Base-by-base conservation (phyloP, 768 basidiomycete genomes). In the Tulasnella sp. region DNA sequence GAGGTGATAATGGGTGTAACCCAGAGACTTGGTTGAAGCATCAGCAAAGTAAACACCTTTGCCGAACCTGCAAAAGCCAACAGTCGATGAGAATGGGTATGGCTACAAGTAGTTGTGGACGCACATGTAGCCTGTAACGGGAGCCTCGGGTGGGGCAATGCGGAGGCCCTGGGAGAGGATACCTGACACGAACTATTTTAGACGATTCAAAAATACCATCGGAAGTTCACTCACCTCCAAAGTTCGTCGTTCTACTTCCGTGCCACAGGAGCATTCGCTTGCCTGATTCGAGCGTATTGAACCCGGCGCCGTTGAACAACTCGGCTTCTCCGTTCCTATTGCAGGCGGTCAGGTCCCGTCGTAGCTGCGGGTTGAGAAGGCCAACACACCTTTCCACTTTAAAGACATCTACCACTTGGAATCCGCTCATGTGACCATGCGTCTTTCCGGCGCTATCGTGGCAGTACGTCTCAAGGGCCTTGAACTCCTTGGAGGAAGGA, bases 1-100 rank as follows among this genome's bases (percentile, higher is more conserved):
- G 82, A 90, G 79, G 75, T 88, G 89, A 81, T 71, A 57, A 32
- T 42, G 35, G 44, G 57, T 82, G 16, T 81, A 79, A 39, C 44
- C 75, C 32, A 72, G 26, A 67, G 51, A 72, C 42, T 69, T 73
- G 26, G 32, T 16, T 23, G 51, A 70, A 79, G 89, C 89, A 83
- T 90, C 89, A 5, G 90, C 89, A 76, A 91, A 89, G 82, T 91
- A 90, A 46, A 90, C 88, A 67, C 89, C 90, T 83, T 90, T 90
- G 74, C 90, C 90, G 81, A 90, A 90, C 90, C 90, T 91, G 81
- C 89, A 89, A n/a, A 39, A 72, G 29, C 15, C 69, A 72, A 11
- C 37, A 9, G 39, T 0, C 46, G 16, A 35, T n/a, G 32, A 74
- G 23, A 37, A 23, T 23, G 5, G 32, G 48, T 37, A 42, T n/a